Percentiles rank a stretch among this genome's conserved stretches.
These are phyloP conservation scores for Bacterosira constricta DNA, from an alignment of 108 stramenopile species.

Conservation along the genomic window DNA sequence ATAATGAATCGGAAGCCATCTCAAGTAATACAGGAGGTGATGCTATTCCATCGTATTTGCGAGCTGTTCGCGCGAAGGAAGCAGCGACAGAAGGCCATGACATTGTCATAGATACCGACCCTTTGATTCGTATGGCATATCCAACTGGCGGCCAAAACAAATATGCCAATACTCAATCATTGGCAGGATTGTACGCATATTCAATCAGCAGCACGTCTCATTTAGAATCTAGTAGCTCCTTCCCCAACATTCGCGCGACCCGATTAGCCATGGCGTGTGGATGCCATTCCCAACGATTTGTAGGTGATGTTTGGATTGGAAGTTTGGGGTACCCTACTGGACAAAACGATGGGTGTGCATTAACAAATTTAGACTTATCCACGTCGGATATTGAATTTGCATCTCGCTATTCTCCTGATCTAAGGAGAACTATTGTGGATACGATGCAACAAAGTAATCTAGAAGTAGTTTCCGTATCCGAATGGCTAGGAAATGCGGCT, in stretches of 20 bases:
- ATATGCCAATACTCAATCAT: background rate
- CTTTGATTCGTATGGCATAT: conserved; percentile 8
- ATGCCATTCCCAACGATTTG: conserved; percentile 57
- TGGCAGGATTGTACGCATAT: conserved; percentile 27
- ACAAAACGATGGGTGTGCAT: background rate
- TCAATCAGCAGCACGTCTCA: conserved; percentile 11
- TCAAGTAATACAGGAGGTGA: conserved; percentile 17
- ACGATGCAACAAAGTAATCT: background rate
- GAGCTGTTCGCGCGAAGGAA: background rate
- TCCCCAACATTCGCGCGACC: conserved; percentile 74
- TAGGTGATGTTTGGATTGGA: conserved; percentile 59
- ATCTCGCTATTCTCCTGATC: conserved; percentile 56
- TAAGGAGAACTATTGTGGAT: conserved; percentile 40
- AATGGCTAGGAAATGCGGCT: conserved; percentile 71
- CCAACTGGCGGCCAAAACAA: background rate
- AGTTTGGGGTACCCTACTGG: conserved; percentile 34
- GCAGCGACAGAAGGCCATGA: too few species aligned
- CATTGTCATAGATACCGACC: conserved; percentile 10
- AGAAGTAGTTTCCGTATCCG: conserved; percentile 17
- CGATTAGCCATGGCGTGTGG: conserved; percentile 87
- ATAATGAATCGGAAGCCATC: too few species aligned
- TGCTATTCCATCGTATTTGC: conserved; percentile 15
- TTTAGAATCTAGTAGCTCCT: background rate
- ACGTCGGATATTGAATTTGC: conserved; percentile 19
- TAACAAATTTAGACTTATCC: conserved; percentile 38